Evolutionary conservation across 768 basidiomycete genomes (phyloP).

Genomic region (Kwoniella pini): DNA sequence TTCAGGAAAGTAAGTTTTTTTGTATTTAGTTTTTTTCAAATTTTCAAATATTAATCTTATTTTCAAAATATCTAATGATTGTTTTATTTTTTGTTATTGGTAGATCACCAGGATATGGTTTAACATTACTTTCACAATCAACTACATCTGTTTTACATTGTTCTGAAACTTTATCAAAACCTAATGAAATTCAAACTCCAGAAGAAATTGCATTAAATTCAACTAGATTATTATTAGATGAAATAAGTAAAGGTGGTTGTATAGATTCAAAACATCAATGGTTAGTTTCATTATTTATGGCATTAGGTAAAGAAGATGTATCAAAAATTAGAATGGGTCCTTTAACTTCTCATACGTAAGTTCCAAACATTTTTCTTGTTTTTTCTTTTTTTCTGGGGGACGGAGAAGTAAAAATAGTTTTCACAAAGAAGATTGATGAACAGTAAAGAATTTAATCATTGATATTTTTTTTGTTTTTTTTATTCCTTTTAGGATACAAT

Average conservation of each 20-base stretch:
- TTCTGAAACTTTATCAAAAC: conserved; percentile 78
- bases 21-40: no score
- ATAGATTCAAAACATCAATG: conserved; percentile 86
- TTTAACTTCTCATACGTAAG: conserved; percentile 78
- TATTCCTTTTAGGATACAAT: conserved; percentile 66
- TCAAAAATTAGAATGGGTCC: conserved; percentile 83
- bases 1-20: conserved; percentile 88
- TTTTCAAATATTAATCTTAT: no score
- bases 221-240: conserved; percentile 72
- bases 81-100: not conserved
- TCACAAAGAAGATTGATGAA: no score
- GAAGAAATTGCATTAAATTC: conserved; percentile 89
- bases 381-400: conserved; percentile 39
- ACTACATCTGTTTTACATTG: conserved; percentile 87
- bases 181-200: conserved; percentile 66
- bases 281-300: conserved; percentile 84
- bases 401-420: no score
- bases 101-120: conserved; percentile 93
- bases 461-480: conserved; percentile 38
- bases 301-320: conserved; percentile 95
- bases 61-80: no score
- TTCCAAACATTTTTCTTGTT: conserved; percentile 5
- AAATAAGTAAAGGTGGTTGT: conserved; percentile 81
- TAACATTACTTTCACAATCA: conserved; percentile 86
- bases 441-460: no score